These are phyloP conservation scores for Hirschioporus abietinus DNA, from an alignment of 768 basidiomycete species.

Conservation along the genomic window DNA sequence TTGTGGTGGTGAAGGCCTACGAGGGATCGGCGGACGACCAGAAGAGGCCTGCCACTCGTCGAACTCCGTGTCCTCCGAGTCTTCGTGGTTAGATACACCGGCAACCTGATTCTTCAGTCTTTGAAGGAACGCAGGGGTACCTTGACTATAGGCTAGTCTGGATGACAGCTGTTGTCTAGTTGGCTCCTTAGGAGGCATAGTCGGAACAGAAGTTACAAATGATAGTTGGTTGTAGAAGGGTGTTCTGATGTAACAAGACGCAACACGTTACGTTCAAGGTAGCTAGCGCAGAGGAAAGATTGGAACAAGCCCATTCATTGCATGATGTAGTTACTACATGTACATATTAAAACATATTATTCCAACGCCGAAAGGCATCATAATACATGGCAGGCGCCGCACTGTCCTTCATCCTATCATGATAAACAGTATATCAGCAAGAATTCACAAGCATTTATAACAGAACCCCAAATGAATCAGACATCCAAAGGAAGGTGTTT, in stretches of 20 bases:
- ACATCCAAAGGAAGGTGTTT: slow-evolving; percentile 87
- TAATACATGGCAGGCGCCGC: too few species aligned
- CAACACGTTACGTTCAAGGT: not conserved
- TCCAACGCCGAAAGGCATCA: too few species aligned
- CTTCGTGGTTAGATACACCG: slow-evolving; percentile 40
- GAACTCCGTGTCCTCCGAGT: slow-evolving; percentile 12
- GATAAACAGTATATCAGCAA: not conserved
- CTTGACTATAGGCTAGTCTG: slow-evolving; percentile 55
- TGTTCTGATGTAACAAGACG: not conserved
- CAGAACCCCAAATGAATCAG: slow-evolving; percentile 40
- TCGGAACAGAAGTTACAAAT: not conserved
- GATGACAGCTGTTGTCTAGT: slow-evolving; percentile 70
- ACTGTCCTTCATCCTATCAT: not conserved
- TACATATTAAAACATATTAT: too few species aligned
- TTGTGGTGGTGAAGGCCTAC: slow-evolving; percentile 14
- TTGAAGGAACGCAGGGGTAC: slow-evolving; percentile 59
- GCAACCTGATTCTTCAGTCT: slow-evolving; percentile 60
- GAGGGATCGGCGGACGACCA: slow-evolving; percentile 24
- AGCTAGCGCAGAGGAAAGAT: not conserved
- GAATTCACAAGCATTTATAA: not conserved
- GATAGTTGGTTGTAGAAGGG: not conserved
- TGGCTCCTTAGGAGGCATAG: slow-evolving; percentile 51
- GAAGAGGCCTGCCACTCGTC: slow-evolving; percentile 30
- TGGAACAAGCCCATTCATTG: too few species aligned
- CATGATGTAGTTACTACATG: too few species aligned